Evolutionary conservation across 176 grass and related monocot genomes (phyloP), one percentile per base, ranked within the genome.

Genomic region (Lolium perenne): DNA sequence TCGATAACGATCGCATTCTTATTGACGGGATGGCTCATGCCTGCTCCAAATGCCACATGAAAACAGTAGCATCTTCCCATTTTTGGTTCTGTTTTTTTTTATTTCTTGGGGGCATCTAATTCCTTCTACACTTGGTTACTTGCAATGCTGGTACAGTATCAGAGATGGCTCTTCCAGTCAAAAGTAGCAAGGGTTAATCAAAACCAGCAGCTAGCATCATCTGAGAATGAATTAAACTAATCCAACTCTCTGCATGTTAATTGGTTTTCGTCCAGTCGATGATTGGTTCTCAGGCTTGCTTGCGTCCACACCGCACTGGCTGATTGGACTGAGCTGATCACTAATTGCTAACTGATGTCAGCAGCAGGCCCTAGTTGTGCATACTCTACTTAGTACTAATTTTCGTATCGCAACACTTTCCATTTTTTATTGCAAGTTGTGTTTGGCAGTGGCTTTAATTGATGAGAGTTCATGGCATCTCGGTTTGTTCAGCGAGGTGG

Each of bases 261-360:
- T 13, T 12, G 16, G 6, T 50, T 51, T n/a, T 2, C 26, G 6
- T 5, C 16, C 1, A n/a, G 1, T 4, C 11, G 41, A 80, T 87
- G 70, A 70, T 87, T 84, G 50, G 68, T 69, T 87, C 50, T 81
- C 11, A 47, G 47, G 59, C 1, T 84, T 79, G 43, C 29, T 90
- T 84, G 67, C 62, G 53, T 79, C 29, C 8, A 76, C 76, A 58
- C 71, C 51, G 85, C 85, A 70, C 18, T 77, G 11, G n/a, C 79
- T 76, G 17, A 81, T 84, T 91, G 89, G 69, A 84, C 81, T 70
- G 70, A 69, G 20, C 11, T 61, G 51, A 81, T 84, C 89, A 87
- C 84, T 84, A 68, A 91, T 91, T 87, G 85, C 10, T 50, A 50
- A 10, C 46, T 76, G 85, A 81, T 84, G 85, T 76, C n/a, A 87